Conservation (phyloP, 1,284 basidiomycete genomes). For the Mycocalia duriaeana region DNA sequence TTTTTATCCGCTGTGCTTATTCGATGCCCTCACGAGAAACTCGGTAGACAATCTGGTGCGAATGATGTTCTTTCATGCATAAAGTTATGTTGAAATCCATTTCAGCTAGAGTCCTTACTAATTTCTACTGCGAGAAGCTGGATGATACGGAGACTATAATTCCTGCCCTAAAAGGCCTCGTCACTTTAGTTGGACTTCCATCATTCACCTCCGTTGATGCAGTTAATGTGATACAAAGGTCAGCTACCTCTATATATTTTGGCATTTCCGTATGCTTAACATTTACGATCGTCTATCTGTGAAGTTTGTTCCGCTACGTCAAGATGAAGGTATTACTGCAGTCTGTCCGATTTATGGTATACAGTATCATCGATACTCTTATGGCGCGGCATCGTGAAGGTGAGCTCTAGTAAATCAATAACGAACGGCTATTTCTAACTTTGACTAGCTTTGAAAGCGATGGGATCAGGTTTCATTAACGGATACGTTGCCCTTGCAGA, state of each 20-base stretch:
- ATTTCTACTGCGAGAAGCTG: slow-evolving; percentile 85
- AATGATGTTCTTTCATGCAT: slow-evolving; percentile 9
- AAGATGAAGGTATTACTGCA: slow-evolving; percentile 82
- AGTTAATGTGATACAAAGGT: slow-evolving; percentile 66
- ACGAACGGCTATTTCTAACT: no score
- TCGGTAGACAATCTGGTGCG: slow-evolving; percentile 83
- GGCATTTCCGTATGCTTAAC: neutral
- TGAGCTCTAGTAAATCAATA: slow-evolving; percentile 30
- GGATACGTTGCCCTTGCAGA: slow-evolving; percentile 81
- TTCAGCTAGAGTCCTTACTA: slow-evolving; percentile 74
- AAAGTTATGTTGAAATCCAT: slow-evolving; percentile 4
- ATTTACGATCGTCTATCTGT: slow-evolving; percentile 7
- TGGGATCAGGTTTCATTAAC: slow-evolving; percentile 70
- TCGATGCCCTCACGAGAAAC: slow-evolving; percentile 53
- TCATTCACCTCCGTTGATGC: slow-evolving; percentile 73
- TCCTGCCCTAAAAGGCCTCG: slow-evolving; percentile 72
- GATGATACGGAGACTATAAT: slow-evolving; percentile 81
- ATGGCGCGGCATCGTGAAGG: slow-evolving; percentile 72
- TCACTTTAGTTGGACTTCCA: slow-evolving; percentile 60
- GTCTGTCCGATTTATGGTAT: slow-evolving; percentile 78
- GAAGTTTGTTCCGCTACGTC: slow-evolving; percentile 78
- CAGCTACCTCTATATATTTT: slow-evolving; percentile 28
- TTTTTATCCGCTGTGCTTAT: slow-evolving; percentile 66
- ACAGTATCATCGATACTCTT: slow-evolving; percentile 78
- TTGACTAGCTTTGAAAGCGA: slow-evolving; percentile 57